Evolutionary conservation across 1,139 yeast species (phyloP).

Genomic region (Pichia sp.): DNA sequence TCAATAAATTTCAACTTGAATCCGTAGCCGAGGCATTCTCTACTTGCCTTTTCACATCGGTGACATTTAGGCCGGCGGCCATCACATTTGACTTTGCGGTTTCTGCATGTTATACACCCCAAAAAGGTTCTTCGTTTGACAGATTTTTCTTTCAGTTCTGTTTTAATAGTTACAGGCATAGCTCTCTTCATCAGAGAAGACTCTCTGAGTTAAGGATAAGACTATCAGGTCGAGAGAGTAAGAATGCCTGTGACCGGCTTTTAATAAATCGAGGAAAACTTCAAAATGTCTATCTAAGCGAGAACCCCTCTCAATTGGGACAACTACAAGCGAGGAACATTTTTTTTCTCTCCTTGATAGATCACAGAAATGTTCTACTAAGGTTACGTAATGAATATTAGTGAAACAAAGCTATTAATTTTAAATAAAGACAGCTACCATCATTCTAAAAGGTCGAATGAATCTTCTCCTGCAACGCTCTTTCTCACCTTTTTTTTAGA

Average conservation of each 20-base stretch:
- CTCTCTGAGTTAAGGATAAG: no score
- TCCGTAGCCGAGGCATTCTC: slow-evolving; percentile 75
- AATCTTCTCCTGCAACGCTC: slow-evolving; percentile 14
- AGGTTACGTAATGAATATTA: no score
- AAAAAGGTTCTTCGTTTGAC: slow-evolving; percentile 31
- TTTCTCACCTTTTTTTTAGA: slow-evolving; percentile 18
- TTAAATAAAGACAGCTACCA: background rate
- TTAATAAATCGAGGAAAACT: no score
- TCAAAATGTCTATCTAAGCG: slow-evolving; percentile 1
- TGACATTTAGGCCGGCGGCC: slow-evolving; percentile 28
- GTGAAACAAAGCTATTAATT: no score
- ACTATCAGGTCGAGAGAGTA: no score
- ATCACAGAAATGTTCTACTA: no score
- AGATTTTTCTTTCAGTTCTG: background rate
- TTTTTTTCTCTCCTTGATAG: background rate
- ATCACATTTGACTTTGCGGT: slow-evolving; percentile 32
- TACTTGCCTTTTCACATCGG: slow-evolving; percentile 37
- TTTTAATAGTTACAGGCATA: background rate
- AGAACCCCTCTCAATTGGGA: background rate
- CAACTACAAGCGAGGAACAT: slow-evolving; percentile 12
- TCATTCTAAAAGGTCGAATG: slow-evolving; percentile 14
- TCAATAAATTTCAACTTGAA: slow-evolving; percentile 72
- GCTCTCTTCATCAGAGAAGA: background rate
- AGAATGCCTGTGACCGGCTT: no score
- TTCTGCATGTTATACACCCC: slow-evolving; percentile 31